phyloP scores from a whole-genome alignment of 2,329 filamentous ascomycete species.

The Colletotrichum trifolii region DNA sequence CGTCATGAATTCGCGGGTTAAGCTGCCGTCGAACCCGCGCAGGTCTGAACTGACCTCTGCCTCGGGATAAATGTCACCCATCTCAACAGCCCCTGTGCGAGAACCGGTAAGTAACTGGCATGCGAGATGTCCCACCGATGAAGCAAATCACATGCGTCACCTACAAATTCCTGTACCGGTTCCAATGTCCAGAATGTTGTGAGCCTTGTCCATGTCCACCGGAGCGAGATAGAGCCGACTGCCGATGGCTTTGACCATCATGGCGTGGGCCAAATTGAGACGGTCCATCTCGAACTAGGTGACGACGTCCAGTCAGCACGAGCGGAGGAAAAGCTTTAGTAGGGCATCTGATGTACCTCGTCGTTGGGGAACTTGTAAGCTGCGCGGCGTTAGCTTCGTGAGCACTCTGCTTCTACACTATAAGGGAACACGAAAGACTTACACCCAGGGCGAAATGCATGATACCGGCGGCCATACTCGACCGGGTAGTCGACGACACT shows the following conservation, averaged over 20 bases:
- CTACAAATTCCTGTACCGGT: constrained; percentile 70
- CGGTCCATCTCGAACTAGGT: constrained; percentile 16
- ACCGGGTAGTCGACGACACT: constrained; percentile 17
- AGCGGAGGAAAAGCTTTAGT: not conserved
- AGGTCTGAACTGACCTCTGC: constrained; percentile 3
- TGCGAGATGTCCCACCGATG: too few species aligned
- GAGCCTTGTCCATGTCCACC: not conserved
- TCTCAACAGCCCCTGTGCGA: constrained; percentile 17
- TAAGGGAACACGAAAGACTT: not conserved
- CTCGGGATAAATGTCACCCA: constrained; percentile 16
- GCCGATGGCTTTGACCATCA: constrained; percentile 19
- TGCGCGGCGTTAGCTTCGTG: not conserved
- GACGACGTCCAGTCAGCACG: too few species aligned
- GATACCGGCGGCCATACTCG: constrained; percentile 28
- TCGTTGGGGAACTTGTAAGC: constrained; percentile 20
- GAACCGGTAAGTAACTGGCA: too few species aligned
- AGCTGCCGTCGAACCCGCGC: not conserved
- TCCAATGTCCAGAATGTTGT: constrained; percentile 65
- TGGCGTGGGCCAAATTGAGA: constrained; percentile 10
- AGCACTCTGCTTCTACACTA: not conserved
- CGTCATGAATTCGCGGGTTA: too few species aligned
- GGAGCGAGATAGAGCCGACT: constrained; percentile 7
- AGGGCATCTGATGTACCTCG: not conserved
- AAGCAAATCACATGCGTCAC: too few species aligned
- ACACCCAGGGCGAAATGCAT: constrained; percentile 23